Percentiles rank a stretch among this genome's conserved stretches.
These are phyloP conservation scores for Quercus robur DNA, from an alignment of 306 rosid genomes.

Conservation along the genomic window DNA sequence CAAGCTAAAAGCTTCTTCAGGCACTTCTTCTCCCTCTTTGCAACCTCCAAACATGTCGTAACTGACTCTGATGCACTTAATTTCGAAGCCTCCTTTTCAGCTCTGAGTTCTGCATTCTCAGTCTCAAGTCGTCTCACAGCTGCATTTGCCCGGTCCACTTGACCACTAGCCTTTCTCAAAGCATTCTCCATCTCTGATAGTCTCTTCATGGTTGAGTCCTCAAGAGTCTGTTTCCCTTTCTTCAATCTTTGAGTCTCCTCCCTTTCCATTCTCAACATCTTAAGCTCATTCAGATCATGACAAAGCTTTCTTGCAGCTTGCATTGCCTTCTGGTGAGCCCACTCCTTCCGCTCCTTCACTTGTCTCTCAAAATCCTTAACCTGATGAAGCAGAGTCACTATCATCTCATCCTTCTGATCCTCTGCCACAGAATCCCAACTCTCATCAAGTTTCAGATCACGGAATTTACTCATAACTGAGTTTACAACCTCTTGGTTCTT, in stretches of 20 bases:
- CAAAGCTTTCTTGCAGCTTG: conserved; percentile 91
- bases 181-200: conserved; percentile 95
- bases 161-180: conserved; percentile 86
- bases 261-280: conserved; percentile 79
- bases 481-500: conserved; percentile 71
- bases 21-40: conserved; percentile 85
- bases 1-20: conserved; percentile 83
- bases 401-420: conserved; percentile 87
- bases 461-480: conserved; percentile 75
- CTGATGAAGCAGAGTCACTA: conserved; percentile 68
- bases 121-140: conserved; percentile 79
- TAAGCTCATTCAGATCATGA: conserved; percentile 81
- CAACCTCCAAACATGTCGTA: conserved; percentile 72
- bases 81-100: conserved; percentile 99
- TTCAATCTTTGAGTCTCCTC: conserved; percentile 93
- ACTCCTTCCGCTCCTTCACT: conserved; percentile 79
- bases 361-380: conserved; percentile 86
- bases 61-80: conserved; percentile 93
- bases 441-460: conserved; percentile 84
- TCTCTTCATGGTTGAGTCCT: conserved; percentile 87
- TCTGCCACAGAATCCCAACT: conserved; percentile 71
- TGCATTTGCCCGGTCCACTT: conserved; percentile 89
- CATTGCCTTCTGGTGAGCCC: conserved; percentile 97
- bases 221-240: conserved; percentile 83
- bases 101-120: conserved; percentile 92